Base-by-base conservation (phyloP, 2,329 filamentous ascomycete species). In the Microcyclosporella mali region DNA sequence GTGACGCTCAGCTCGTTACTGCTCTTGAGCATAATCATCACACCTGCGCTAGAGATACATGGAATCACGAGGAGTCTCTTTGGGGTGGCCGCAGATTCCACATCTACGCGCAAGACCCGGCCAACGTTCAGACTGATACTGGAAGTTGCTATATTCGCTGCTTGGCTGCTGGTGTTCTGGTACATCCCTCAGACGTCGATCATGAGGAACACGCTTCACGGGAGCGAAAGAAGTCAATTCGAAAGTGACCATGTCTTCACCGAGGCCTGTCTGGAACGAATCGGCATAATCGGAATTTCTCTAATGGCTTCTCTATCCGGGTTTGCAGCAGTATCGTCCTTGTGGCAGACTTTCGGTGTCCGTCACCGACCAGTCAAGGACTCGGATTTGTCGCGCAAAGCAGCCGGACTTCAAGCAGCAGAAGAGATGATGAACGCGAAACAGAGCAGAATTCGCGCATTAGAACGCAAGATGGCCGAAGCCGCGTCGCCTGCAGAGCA, bases 231-330 rank as follows among this genome's bases (percentile, higher is more conserved):
- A 15, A 47, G 48, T 6, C 55, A 55, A 36, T 34, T 34, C 1
- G 55, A 70, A 43, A 61, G 66, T 34, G 55, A 66, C 10, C 66
- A 72, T 43, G 67, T 64, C 17, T 69, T 79, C 40, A 73, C 70
- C 35, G 74, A 79, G 55, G 75, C 73, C 25, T 78, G 75, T 55
- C 59, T 79, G 34, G 75, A 78, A 52, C 64, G 88, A 33, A 81
- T 94, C 18, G 88, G 87, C 10, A 82, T 94, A 31, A 87, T 94
- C 49, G 88, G 88, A 3, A 88, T 92, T 43, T 82, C 84, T 36
- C 68, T 92, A 40, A 94, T 94, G 86, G 88, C 87, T 12, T 74
- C 89, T 11, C 70, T 94, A n/a, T 87, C 87, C 6, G 88, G 88
- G 0, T 94, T 94, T 57, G 88, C 88, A 4, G 86, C 86, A n/a